A percentile compares a stretch with the other conserved stretches of the same genome.
Conservation (phyloP, 768 basidiomycete genomes). For the Rhizopogon salebrosus region DNA sequence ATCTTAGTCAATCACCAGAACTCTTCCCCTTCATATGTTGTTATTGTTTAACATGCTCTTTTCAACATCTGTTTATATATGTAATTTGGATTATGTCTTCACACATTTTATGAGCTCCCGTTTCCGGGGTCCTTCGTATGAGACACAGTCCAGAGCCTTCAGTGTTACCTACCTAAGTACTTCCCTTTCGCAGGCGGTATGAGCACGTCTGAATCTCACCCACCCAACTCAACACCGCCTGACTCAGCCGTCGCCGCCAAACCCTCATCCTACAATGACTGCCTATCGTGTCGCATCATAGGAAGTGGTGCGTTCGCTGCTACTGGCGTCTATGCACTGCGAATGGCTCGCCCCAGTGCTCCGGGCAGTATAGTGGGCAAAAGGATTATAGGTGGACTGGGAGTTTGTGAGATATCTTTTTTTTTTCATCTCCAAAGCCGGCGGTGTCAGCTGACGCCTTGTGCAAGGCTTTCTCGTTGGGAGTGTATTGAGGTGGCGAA, state of each 20-base stretch:
- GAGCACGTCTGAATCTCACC: background rate
- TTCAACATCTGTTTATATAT: too few relatives aligned
- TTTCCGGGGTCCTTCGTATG: background rate
- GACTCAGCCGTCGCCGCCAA: background rate
- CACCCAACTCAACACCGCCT: background rate
- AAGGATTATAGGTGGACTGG: constrained; percentile 54
- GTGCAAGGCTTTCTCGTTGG: constrained; percentile 23
- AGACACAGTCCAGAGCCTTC: too few relatives aligned
- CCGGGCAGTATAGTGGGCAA: constrained; percentile 61
- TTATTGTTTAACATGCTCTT: background rate
- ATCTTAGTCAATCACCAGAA: background rate
- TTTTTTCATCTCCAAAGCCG: background rate
- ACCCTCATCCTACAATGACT: constrained; percentile 37
- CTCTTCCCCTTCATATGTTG: background rate
- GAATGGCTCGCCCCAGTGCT: constrained; percentile 55
- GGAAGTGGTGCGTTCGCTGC: constrained; percentile 60
- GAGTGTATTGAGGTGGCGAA: constrained; percentile 25
- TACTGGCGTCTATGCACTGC: constrained; percentile 64
- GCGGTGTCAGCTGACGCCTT: constrained; percentile 8
- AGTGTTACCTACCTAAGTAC: background rate
- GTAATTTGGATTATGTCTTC: background rate
- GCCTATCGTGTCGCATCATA: constrained; percentile 64
- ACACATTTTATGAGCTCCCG: background rate
- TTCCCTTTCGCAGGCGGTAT: background rate
- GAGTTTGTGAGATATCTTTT: constrained; percentile 44